A percentile compares a stretch with the other conserved stretches of the same genome.
These are phyloP conservation scores for Saksenaea oblongispora DNA, from an alignment of 371 early-diverging fungal genomes.

Conservation along the genomic window DNA sequence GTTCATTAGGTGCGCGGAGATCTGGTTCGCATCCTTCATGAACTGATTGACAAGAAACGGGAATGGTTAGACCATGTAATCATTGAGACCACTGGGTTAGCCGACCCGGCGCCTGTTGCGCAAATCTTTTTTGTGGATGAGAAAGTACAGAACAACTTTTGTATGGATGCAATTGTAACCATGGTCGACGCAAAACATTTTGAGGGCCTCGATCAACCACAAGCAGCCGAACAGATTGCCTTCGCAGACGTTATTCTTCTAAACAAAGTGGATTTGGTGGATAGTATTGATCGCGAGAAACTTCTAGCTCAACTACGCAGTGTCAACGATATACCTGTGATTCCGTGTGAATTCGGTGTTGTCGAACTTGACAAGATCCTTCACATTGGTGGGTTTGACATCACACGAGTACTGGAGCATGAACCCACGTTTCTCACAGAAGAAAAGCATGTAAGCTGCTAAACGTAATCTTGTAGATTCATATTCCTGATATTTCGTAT, in stretches of 20 bases:
- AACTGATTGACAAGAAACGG: conserved; percentile 17
- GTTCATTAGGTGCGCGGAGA: conserved; percentile 30
- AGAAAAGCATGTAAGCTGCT: neutral
- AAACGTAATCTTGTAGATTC: neutral
- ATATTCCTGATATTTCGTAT: neutral
- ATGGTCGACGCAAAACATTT: conserved; percentile 38
- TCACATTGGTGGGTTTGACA: conserved; percentile 31
- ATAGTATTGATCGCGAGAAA: conserved; percentile 11
- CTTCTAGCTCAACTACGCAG: conserved; percentile 8
- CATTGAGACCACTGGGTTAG: conserved; percentile 43
- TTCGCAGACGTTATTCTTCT: conserved; percentile 37
- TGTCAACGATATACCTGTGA: conserved; percentile 25
- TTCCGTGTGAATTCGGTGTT: conserved; percentile 18
- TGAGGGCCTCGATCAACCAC: conserved; percentile 10
- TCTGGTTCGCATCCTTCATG: conserved; percentile 27
- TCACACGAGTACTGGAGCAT: conserved; percentile 27
- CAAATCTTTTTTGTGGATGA: conserved; percentile 41
- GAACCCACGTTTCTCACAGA: conserved; percentile 29
- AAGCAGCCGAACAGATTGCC: conserved; percentile 32
- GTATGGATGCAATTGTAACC: conserved; percentile 38
- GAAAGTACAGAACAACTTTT: conserved; percentile 15
- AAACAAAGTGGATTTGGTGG: conserved; percentile 39
- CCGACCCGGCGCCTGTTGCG: conserved; percentile 42
- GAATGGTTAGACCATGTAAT: conserved; percentile 27
- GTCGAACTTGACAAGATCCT: conserved; percentile 30